Evolutionary conservation across 805 yeast species (phyloP), one percentile per base, ranked within the genome.

Genomic region (Scheffersomyces stipitis): DNA sequence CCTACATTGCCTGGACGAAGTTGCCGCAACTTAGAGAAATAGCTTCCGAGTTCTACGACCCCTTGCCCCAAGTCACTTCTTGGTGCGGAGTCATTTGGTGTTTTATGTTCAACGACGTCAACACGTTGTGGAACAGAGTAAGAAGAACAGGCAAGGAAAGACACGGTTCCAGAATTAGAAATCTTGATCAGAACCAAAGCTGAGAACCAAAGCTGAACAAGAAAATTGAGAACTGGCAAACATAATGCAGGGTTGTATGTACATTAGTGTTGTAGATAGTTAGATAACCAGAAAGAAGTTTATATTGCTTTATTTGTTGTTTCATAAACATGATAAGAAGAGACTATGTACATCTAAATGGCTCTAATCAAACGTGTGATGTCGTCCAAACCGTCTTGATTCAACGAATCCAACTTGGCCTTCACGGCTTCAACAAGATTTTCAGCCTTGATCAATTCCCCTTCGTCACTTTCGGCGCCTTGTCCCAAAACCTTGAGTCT

Each of bases 401-500:
- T 66, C 31, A 64, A 43, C 1, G 48, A 45, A 2, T 52, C 48
- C 41, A 78, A 60, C 46, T 67, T 68, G 23, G 42, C 42, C 37
- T 62, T 51, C 26, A 77, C 78, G 39, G 64, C 70, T 4, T 52
- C 60, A 22, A 84, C 79, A 31, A 90, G 66, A 28, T 84, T 77
- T 2, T 68, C 78, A n/a, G 78, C 62, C 32, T 73, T 69, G 24
- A 91, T 74, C 34, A 89, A 69, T 48, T 80, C 90, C 45, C 99
- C 99, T 54, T 89, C 95, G 57, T 84, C 90, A 42, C 66, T 62
- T 46, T 86, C 81, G 51, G 84, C 90, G 50, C 93, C 96, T 52
- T 86, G 87, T 37, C 97, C 96, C 44, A 93, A 76, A 44, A 80
- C 75, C 73, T 93, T 93, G 43, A 93, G 82, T 69, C 96, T 82